Percentiles rank a stretch among this genome's conserved stretches.
Evolutionary conservation across 2,329 filamentous ascomycete genomes (phyloP).

Genomic region (Coniosporium tulheliwenetii): DNA sequence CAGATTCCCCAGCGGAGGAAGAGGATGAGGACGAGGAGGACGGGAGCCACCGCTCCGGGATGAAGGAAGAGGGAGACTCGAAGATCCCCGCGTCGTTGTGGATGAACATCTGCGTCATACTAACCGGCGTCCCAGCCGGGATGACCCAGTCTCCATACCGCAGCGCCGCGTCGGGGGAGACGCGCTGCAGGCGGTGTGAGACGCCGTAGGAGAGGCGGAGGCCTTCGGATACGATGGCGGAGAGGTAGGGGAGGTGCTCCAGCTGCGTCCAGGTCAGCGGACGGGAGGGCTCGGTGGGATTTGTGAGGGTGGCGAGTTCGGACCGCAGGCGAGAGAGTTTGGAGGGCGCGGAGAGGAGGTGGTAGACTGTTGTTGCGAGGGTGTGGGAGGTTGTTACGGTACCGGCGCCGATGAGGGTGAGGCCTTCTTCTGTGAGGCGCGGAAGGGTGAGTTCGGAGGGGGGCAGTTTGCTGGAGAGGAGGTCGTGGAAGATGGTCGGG

Average conservation of each 20-base stretch:
- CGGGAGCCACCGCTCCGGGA: slow-evolving; percentile 17
- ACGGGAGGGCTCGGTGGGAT: background rate
- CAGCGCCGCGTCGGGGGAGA: slow-evolving; percentile 8
- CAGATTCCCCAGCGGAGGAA: background rate
- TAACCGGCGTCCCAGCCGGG: slow-evolving; percentile 11
- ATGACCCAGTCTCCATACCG: slow-evolving; percentile 4
- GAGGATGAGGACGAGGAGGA: background rate
- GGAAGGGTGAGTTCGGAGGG: slow-evolving; percentile 1
- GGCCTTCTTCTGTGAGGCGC: slow-evolving; percentile 21
- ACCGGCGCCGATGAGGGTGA: slow-evolving; percentile 21
- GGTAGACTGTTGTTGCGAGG: slow-evolving; percentile 16
- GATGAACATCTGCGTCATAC: slow-evolving; percentile 12
- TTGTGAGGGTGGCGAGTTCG: slow-evolving; percentile 9
- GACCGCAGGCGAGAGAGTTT: slow-evolving; percentile 9
- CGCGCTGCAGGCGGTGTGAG: slow-evolving; percentile 9
- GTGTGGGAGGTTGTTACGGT: slow-evolving; percentile 22
- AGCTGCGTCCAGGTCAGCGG: background rate
- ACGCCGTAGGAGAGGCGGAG: slow-evolving; percentile 17
- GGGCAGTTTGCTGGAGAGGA: slow-evolving; percentile 2
- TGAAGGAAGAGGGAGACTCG: slow-evolving; percentile 9
- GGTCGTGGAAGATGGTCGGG: slow-evolving; percentile 1
- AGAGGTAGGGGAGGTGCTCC: slow-evolving; percentile 2
- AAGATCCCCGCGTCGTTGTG: slow-evolving; percentile 12
- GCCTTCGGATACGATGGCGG: slow-evolving; percentile 16
- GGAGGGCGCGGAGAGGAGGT: slow-evolving; percentile 11